These are phyloP conservation scores for Calonectria multiphialidica DNA, from an alignment of 2,329 filamentous ascomycete species.

Conservation along the genomic window DNA sequence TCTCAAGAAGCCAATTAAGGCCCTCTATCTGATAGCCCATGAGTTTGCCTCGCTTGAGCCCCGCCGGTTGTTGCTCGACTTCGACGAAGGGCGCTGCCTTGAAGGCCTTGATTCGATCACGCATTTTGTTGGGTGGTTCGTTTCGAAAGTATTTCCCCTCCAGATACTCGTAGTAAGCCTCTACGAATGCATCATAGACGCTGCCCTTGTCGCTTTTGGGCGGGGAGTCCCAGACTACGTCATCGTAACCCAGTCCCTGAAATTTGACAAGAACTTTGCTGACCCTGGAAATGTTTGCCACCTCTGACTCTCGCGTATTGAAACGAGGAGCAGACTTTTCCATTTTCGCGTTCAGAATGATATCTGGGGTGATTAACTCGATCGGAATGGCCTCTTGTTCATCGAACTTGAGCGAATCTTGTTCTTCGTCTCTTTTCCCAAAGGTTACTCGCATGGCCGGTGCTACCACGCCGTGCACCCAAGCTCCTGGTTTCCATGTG, in stretches of 20 bases:
- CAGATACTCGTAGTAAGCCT: conserved; percentile 89
- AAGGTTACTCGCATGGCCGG: conserved; percentile 79
- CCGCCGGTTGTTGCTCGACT: conserved; percentile 78
- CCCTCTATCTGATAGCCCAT: conserved; percentile 97
- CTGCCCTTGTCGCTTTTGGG: conserved; percentile 73
- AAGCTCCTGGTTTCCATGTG: conserved; percentile 88
- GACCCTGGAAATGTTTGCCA: conserved; percentile 79
- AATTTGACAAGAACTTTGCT: conserved; percentile 87
- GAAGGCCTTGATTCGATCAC: conserved; percentile 75
- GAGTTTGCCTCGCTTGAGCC: conserved; percentile 81
- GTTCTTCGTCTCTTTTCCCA: conserved; percentile 73
- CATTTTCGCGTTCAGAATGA: conserved; percentile 84
- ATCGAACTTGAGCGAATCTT: conserved; percentile 72
- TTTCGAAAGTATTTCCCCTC: conserved; percentile 77
- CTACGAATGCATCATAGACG: conserved; percentile 82
- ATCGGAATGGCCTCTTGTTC: conserved; percentile 86
- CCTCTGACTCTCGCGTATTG: conserved; percentile 75
- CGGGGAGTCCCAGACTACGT: conserved; percentile 89
- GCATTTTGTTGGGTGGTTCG: conserved; percentile 70
- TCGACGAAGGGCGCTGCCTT: conserved; percentile 77
- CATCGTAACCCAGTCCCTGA: conserved; percentile 91
- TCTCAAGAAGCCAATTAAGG: conserved; percentile 94
- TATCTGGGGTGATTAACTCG: conserved; percentile 86
- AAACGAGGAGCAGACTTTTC: conserved; percentile 58
- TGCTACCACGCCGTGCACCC: conserved; percentile 82